Evolutionary conservation across 768 basidiomycete species (phyloP).

Genomic region (Lentinula aciculospora): DNA sequence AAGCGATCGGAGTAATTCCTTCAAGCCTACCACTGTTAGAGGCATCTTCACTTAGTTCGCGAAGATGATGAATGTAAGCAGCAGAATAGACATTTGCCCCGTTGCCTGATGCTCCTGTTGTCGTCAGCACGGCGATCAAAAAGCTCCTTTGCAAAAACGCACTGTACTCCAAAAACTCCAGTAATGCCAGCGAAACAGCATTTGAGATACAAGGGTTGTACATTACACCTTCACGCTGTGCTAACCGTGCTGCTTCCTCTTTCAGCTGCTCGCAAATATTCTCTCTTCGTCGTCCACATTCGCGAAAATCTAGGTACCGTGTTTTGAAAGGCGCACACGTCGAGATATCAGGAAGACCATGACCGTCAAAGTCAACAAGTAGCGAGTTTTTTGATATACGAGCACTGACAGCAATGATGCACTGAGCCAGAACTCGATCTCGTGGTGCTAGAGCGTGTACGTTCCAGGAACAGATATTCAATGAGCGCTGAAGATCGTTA

Average conservation of each 20-base stretch:
- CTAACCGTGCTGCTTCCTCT: background rate
- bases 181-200: background rate
- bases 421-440: conserved; percentile 9
- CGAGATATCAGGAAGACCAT: background rate
- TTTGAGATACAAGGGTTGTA: background rate
- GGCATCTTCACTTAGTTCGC: background rate
- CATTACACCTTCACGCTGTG: background rate
- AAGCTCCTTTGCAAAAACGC: background rate
- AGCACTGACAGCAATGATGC: conserved; percentile 8
- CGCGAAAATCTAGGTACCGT: background rate
- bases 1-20: background rate
- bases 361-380: conserved; percentile 2
- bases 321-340: background rate
- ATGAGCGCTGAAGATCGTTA: background rate
- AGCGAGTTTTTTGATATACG: conserved; percentile 1
- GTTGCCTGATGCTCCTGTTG: background rate
- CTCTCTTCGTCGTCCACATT: background rate
- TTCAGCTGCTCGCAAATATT: background rate
- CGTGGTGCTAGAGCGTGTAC: conserved; percentile 5
- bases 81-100: background rate
- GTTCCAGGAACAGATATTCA: conserved; percentile 1
- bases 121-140: background rate
- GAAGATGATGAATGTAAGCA: background rate
- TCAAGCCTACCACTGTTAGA: background rate
- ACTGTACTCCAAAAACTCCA: conserved; percentile 1